These are phyloP conservation scores for Calonectria pseudoreteaudii DNA, from an alignment of 2,329 filamentous ascomycete species.

Conservation along the genomic window DNA sequence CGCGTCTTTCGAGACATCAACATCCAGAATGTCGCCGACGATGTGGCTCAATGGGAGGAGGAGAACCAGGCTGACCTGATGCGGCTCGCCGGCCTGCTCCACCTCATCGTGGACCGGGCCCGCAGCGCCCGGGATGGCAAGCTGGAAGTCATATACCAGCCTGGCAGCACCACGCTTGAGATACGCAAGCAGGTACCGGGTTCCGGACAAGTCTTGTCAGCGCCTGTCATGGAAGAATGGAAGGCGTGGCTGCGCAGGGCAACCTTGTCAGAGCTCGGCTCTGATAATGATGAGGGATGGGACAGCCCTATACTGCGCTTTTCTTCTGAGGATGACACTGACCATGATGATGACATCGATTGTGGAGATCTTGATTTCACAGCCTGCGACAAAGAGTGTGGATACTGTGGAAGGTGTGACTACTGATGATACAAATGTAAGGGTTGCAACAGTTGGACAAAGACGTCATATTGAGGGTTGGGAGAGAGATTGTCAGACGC, in stretches of 20 bases:
- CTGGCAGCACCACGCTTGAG: slow-evolving; percentile 30
- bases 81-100: slow-evolving; percentile 41
- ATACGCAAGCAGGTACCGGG: slow-evolving; percentile 40
- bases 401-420: slow-evolving; percentile 43
- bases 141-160: slow-evolving; percentile 39
- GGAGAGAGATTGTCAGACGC: neutral
- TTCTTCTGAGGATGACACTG: neutral
- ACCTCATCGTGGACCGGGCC: slow-evolving; percentile 30
- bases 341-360: slow-evolving; percentile 14
- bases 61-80: slow-evolving; percentile 45
- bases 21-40: slow-evolving; percentile 45
- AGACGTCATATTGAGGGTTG: neutral
- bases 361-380: slow-evolving; percentile 34
- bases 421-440: slow-evolving; percentile 17
- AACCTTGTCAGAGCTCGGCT: neutral
- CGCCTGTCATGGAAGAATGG: slow-evolving; percentile 37
- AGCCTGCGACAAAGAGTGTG: slow-evolving; percentile 44
- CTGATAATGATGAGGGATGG: slow-evolving; percentile 8
- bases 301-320: neutral
- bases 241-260: slow-evolving; percentile 34
- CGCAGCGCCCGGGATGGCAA: slow-evolving; percentile 24
- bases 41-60: slow-evolving; percentile 52
- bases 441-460: neutral
- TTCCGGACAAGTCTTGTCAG: slow-evolving; percentile 40
- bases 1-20: slow-evolving; percentile 51